Evolutionary conservation across 805 yeast genomes (phyloP), one percentile per base, ranked within the genome.

Genomic region (Kuraishia floccosa): DNA sequence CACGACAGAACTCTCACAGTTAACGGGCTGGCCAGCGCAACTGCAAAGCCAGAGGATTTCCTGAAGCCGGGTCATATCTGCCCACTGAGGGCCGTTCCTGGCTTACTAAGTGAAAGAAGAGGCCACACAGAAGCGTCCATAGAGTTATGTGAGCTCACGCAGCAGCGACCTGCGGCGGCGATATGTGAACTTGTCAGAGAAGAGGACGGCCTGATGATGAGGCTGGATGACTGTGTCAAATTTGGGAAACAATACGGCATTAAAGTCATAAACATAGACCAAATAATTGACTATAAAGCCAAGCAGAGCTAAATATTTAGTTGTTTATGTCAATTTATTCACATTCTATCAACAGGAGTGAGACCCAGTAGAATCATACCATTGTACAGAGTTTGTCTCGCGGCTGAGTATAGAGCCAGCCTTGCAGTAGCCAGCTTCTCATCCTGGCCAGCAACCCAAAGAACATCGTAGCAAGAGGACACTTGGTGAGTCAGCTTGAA

Each of bases 321-420:
- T 45, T 63, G 61, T 44, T 40, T 54, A 33, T 60, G 62, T 40
- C 65, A 66, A 26, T 6, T 30, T 13, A 10, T 23, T 60, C 66
- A 89, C 97, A 89, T 89, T 72, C 97, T 79, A 47, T 89, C 95
- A 39, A 91, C 97, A n/a, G 99, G 97, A 27, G 96, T 86, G 52
- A 91, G 68, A 35, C 96, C 96, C 49, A 91, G 64, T 49, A 91
- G 63, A 28, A 64, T 63, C 86, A 91, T 76, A 64, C 96, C 99
- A 50, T 86, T 87, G 60, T 65, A 65, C 44, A 91, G 65, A 9
- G 85, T 93, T 60, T 81, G 93, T 60, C 87, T 76, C 31, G 96
- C 95, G 40, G 95, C 67, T 32, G 79, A 66, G 56, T 87, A 91
- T 41, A 91, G 69, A 3, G 97, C 96, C 57, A 89, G 66, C 60